Evolutionary conservation across 352 stramenopile genomes (phyloP).

Genomic region (Globisporangium nodosum): DNA sequence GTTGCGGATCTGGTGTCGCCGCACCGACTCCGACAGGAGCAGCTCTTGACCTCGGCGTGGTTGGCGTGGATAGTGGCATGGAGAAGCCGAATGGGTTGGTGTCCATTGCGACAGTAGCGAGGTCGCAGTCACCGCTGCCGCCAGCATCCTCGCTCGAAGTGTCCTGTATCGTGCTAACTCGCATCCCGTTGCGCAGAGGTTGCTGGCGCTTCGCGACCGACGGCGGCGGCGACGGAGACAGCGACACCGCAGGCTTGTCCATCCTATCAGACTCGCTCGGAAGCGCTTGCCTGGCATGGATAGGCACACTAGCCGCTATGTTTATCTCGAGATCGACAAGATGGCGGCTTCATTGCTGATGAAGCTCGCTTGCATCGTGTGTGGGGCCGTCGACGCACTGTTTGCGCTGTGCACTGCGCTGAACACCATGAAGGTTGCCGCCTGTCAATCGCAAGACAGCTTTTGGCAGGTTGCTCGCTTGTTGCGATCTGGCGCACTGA

Average conservation of each 20-base stretch:
- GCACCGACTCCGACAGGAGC: background rate
- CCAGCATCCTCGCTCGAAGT: background rate
- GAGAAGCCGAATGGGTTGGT: background rate
- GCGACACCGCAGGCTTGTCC: slow-evolving; percentile 3
- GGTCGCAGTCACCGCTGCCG: background rate
- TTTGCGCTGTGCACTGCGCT: too few species aligned
- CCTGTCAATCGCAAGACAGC: too few species aligned
- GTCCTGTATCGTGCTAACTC: background rate
- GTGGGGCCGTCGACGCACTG: too few species aligned
- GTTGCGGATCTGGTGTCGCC: background rate
- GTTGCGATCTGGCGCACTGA: too few species aligned
- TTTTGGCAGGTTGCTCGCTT: too few species aligned
- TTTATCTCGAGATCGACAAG: too few species aligned
- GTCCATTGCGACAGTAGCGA: background rate
- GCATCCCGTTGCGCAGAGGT: background rate
- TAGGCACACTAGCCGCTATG: too few species aligned
- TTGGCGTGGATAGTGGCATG: background rate
- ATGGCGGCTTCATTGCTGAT: too few species aligned
- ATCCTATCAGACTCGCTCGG: background rate
- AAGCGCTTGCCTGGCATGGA: too few species aligned
- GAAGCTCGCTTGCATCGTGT: too few species aligned
- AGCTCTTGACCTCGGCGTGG: slow-evolving; percentile 1
- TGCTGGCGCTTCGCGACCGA: slow-evolving; percentile 2
- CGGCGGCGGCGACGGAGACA: background rate
- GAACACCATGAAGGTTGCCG: too few species aligned